Base-by-base conservation (phyloP, 2,329 filamentous ascomycete species). In the Plenodomus lindquistii region DNA sequence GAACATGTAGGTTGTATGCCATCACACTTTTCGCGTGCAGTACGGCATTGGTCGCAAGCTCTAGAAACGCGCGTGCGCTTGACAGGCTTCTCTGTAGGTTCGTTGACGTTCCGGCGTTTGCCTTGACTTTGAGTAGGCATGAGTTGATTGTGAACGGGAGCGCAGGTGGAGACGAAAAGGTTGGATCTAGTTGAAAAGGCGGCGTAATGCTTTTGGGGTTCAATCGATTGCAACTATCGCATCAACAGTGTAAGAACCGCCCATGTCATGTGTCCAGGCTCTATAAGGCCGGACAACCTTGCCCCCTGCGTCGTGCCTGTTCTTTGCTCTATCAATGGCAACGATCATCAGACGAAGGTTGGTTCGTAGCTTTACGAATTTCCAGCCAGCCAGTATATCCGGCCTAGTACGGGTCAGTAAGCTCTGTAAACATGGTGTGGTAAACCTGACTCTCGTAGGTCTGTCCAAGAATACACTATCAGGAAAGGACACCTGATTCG, bases 21-120 rank as follows among this genome's bases (percentile, higher is more conserved):
- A 62, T 91, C 86, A 70, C 87, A 91, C 64, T 87, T 89, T 69
- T 89, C 86, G 52, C 85, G 81, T 42, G 84, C 84, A 13, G 79
- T 78, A 39, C 86, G 80, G 63, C 86, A 89, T 57, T 84, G 84
- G 61, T 89, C 85, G 70, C 86, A 89, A 27, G 86, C 86, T 52
- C 85, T 77, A 21, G 85, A 87, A 7, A 88, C 85, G 49, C 85
- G 77, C 59, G 85, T 84, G 35, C 85, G 79, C 69, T 87, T 68
- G 62, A 48, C 57, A 46, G 55, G 63, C 35, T 49, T 66, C 42
- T 59, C 57, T 55, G 50, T 48, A 35, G 51, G 44, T 22, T 57
- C 55, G 22, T 54, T 40, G 35, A 48, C 59, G 40, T 53, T 41
- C 50, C 55, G 61, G 42, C 65, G 63, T 54, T 66, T 67, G 35